phyloP scores from a whole-genome alignment of 2,329 filamentous ascomycete genomes.

The Colletotrichum euphorbiae region DNA sequence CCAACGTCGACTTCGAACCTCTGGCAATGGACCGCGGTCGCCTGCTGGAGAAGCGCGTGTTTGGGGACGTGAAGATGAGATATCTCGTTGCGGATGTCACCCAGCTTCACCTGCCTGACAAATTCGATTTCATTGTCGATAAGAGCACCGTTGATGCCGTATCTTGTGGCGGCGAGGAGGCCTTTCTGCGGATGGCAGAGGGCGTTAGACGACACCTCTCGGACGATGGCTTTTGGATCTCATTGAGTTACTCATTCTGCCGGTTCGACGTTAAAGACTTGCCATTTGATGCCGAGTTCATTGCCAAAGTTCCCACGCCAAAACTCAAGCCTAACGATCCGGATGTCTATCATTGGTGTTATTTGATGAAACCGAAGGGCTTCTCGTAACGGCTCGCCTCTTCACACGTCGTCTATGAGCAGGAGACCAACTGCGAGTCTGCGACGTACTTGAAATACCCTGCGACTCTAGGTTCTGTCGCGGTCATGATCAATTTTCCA shows the following conservation, averaged over 20 bases:
- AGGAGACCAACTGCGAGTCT: not conserved
- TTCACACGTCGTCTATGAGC: not conserved
- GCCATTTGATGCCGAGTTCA: slow-evolving; percentile 55
- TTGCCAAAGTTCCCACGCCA: slow-evolving; percentile 55
- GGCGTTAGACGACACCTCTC: slow-evolving; percentile 51
- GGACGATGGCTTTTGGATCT: slow-evolving; percentile 57
- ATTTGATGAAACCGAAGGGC: slow-evolving; percentile 52
- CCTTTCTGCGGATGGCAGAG: slow-evolving; percentile 53
- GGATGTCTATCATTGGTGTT: slow-evolving; percentile 60
- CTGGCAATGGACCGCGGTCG: slow-evolving; percentile 58
- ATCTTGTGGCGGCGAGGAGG: slow-evolving; percentile 56
- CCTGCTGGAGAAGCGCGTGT: slow-evolving; percentile 53
- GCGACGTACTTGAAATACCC: not conserved
- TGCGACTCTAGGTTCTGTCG: not conserved
- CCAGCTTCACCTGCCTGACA: slow-evolving; percentile 44
- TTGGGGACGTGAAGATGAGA: slow-evolving; percentile 57
- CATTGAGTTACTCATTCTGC: slow-evolving; percentile 58
- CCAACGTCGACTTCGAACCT: slow-evolving; percentile 64
- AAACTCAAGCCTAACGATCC: slow-evolving; percentile 57
- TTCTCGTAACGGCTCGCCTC: not conserved
- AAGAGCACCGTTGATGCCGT: slow-evolving; percentile 63
- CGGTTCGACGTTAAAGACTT: slow-evolving; percentile 54
- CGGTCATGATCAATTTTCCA: not conserved
- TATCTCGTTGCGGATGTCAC: slow-evolving; percentile 61
- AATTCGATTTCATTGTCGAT: slow-evolving; percentile 59